A percentile compares a stretch with the other conserved stretches of the same genome.
Evolutionary conservation across 768 basidiomycete genomes (phyloP).

Genomic region (Tulasnella sp.): DNA sequence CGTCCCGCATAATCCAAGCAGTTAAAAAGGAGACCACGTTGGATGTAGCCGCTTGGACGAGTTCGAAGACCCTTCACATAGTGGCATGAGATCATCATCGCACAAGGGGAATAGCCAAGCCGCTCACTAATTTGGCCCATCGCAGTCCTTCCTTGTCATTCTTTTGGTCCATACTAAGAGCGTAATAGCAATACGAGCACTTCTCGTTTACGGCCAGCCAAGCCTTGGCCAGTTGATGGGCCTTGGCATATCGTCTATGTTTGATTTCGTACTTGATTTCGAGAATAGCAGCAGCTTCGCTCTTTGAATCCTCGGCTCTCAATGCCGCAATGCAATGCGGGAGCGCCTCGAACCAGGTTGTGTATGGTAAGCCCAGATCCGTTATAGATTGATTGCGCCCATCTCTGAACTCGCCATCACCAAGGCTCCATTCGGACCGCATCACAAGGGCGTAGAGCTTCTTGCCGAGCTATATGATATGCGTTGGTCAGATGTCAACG

Average conservation of each 20-base stretch:
- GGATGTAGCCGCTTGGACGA: background rate
- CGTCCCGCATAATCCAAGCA: background rate
- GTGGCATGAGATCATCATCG: background rate
- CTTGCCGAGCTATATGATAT: slow-evolving; percentile 6
- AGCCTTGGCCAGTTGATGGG: slow-evolving; percentile 5
- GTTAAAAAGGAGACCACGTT: slow-evolving; percentile 5
- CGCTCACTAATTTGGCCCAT: slow-evolving; percentile 7
- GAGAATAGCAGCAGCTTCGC: slow-evolving; percentile 2
- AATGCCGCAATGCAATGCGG: background rate
- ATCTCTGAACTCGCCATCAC: background rate
- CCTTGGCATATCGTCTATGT: background rate
- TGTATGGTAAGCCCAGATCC: background rate
- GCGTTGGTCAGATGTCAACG: background rate
- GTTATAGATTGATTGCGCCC: background rate
- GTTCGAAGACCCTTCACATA: slow-evolving; percentile 4
- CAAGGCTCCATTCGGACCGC: slow-evolving; percentile 1
- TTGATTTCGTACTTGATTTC: slow-evolving; percentile 16
- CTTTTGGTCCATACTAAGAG: slow-evolving; percentile 4
- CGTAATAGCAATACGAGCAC: slow-evolving; percentile 7
- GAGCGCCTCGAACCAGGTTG: slow-evolving; percentile 11
- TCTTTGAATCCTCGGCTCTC: slow-evolving; percentile 3
- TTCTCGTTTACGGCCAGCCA: slow-evolving; percentile 9
- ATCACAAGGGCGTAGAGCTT: slow-evolving; percentile 7
- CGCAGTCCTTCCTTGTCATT: slow-evolving; percentile 10
- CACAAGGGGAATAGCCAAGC: background rate